Evolutionary conservation across 768 basidiomycete genomes (phyloP).

Genomic region (Phaffia tasmanica): DNA sequence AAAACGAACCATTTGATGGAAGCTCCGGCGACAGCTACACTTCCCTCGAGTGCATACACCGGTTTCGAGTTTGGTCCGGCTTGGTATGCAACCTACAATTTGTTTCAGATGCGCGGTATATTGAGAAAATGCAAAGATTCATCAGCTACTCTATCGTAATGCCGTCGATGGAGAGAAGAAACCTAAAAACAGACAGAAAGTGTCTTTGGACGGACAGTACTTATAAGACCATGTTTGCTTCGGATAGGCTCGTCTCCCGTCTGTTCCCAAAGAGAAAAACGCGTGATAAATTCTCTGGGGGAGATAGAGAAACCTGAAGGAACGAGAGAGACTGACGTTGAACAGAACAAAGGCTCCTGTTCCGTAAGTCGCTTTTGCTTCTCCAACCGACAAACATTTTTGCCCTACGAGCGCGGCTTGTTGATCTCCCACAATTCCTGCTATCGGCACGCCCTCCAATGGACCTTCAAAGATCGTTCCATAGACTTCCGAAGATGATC

Average conservation of each 20-base stretch:
- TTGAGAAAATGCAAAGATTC: background rate
- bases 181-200: conserved; percentile 1
- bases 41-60: conserved; percentile 88
- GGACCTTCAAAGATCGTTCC: conserved; percentile 58
- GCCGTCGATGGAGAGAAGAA: background rate
- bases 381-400: conserved; percentile 79
- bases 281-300: too few relatives aligned
- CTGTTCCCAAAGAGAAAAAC: too few relatives aligned
- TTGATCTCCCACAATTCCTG: conserved; percentile 93
- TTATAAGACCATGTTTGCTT: conserved; percentile 75
- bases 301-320: too few relatives aligned
- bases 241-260: conserved; percentile 78
- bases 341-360: conserved; percentile 84
- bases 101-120: too few relatives aligned
- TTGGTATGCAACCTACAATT: conserved; percentile 68
- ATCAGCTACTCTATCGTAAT: too few relatives aligned
- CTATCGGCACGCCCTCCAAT: conserved; percentile 61
- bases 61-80: conserved; percentile 65
- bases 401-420: conserved; percentile 94
- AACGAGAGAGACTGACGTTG: too few relatives aligned
- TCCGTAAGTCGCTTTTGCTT: conserved; percentile 94
- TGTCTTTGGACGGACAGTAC: conserved; percentile 50
- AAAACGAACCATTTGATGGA: conserved; percentile 69
- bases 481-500: conserved; percentile 86
- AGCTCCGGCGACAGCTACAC: conserved; percentile 87